Conservation (phyloP, 169 alveolate species). For the Eimeria acervulina region DNA sequence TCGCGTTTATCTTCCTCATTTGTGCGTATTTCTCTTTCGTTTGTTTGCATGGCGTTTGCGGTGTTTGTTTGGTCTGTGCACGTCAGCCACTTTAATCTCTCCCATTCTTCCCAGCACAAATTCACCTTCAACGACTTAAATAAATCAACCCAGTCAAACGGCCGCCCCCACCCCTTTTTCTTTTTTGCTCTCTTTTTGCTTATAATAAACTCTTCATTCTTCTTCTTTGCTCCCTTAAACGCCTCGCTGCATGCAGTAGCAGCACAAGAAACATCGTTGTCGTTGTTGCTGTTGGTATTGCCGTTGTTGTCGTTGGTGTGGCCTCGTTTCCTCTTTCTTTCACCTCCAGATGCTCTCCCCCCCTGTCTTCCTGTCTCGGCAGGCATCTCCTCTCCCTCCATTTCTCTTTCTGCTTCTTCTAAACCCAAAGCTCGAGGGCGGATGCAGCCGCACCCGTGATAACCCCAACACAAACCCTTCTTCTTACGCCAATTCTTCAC, state of each 20-base stretch:
- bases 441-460: conserved; percentile 36
- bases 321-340: too few species aligned
- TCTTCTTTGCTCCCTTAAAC: not conserved
- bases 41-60: not conserved
- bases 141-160: not conserved
- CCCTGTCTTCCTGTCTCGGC: not conserved
- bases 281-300: too few species aligned
- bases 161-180: not conserved
- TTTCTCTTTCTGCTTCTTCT: not conserved
- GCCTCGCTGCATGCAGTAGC: conserved; percentile 7
- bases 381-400: not conserved
- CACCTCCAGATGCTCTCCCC: too few species aligned
- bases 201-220: not conserved
- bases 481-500: not conserved
- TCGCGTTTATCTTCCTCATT: not conserved
- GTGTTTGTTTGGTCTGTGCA: not conserved
- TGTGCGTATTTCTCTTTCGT: not conserved
- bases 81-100: not conserved
- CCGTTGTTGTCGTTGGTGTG: too few species aligned
- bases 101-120: conserved; percentile 49
- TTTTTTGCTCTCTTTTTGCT: not conserved
- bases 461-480: conserved; percentile 20
- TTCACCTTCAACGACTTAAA: not conserved
- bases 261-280: not conserved
- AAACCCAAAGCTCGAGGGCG: conserved; percentile 27